Evolutionary conservation across 345 rosid species (phyloP).

Genomic region (Triadica sebifera): DNA sequence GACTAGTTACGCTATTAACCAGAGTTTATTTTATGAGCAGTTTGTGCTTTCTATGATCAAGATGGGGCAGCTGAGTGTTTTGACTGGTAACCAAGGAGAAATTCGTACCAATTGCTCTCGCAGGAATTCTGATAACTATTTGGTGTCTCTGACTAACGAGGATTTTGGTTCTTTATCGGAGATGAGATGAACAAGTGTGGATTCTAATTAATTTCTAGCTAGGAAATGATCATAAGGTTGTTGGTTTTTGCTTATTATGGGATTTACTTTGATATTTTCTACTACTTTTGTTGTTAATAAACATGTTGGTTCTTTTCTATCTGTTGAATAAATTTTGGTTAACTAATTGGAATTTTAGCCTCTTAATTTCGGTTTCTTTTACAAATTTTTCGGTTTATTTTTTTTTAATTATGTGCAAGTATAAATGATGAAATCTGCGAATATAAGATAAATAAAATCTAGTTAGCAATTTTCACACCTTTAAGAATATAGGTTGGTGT

Average conservation of each 20-base stretch:
- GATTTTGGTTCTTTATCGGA: conserved; percentile 17
- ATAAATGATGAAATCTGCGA: no score
- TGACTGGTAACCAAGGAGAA: conserved; percentile 72
- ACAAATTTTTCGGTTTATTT: no score
- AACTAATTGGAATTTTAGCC: no score
- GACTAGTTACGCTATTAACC: conserved; percentile 52
- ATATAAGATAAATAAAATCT: no score
- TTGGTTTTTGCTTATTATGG: not conserved
- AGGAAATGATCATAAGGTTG: not conserved
- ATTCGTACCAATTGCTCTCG: conserved; percentile 68
- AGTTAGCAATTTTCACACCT: no score
- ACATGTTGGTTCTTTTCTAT: not conserved
- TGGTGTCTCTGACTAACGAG: conserved; percentile 50
- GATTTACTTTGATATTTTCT: not conserved
- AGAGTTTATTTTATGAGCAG: conserved; percentile 59
- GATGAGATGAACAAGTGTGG: not conserved
- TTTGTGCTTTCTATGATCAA: conserved; percentile 58
- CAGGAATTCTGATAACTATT: conserved; percentile 39
- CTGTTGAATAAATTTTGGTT: not conserved
- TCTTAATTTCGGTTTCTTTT: no score
- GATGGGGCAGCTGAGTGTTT: conserved; percentile 71
- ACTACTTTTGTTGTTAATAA: not conserved
- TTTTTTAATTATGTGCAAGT: no score
- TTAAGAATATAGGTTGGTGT: no score
- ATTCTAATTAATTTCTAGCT: not conserved